phyloP scores from a whole-genome alignment of 805 yeast genomes.

The Sungouiozyma intestinalis region DNA sequence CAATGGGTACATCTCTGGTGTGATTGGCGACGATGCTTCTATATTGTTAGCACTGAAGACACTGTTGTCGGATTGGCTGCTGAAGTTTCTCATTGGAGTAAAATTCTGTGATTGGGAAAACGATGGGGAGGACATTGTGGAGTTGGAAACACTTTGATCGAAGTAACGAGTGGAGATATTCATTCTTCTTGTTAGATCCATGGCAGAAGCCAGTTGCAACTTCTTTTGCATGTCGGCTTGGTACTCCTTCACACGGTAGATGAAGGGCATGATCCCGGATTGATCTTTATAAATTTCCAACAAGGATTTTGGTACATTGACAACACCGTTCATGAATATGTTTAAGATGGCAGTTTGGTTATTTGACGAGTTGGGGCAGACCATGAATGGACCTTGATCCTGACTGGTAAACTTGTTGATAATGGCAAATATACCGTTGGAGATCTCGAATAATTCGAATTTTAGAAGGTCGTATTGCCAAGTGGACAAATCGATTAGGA shows the following conservation, averaged over 20 bases:
- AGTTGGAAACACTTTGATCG: constrained; percentile 3
- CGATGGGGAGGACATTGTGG: constrained; percentile 21
- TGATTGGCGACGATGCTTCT: constrained; percentile 25
- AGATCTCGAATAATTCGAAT: constrained; percentile 22
- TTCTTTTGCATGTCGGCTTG: constrained; percentile 11
- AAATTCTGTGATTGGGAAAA: constrained; percentile 18
- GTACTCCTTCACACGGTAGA: constrained; percentile 15
- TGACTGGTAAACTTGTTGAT: constrained; percentile 22
- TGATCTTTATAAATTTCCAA: constrained; percentile 18
- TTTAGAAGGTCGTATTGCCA: constrained; percentile 35
- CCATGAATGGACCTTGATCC: constrained; percentile 23
- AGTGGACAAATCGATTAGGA: constrained; percentile 38
- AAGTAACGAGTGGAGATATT: constrained; percentile 5
- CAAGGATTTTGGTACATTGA: constrained; percentile 18
- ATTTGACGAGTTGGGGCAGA: constrained; percentile 15
- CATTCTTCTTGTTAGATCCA: constrained; percentile 17
- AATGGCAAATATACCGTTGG: constrained; percentile 22
- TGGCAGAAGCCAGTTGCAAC: constrained; percentile 14
- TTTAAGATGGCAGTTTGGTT: constrained; percentile 16
- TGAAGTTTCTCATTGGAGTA: constrained; percentile 25
- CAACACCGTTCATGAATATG: constrained; percentile 17
- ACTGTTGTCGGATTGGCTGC: constrained; percentile 25
- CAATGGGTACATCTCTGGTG: constrained; percentile 22
- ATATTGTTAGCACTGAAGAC: constrained; percentile 19
- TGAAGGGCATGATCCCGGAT: constrained; percentile 15